phyloP scores from a whole-genome alignment of 2,329 filamentous ascomycete genomes.

The Scedosporium dehoogii region DNA sequence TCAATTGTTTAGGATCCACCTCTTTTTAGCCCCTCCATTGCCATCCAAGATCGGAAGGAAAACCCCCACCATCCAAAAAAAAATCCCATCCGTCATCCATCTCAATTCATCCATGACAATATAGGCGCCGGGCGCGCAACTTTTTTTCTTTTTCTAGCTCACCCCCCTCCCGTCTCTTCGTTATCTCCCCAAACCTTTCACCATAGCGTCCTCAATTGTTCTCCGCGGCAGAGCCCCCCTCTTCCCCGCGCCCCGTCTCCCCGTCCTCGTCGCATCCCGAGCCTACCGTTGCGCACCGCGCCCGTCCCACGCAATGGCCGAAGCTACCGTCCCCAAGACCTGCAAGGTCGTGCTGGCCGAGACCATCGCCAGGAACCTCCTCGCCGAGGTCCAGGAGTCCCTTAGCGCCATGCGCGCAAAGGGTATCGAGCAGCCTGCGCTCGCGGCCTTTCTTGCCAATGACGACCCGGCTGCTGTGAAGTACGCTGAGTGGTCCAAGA shows the following conservation, averaged over 20 bases:
- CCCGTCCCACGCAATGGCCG: constrained; percentile 18
- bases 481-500: constrained; percentile 96
- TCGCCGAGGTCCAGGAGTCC: constrained; percentile 68
- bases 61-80: too few species aligned
- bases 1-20: too few species aligned
- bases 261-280: neutral
- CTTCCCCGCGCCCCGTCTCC: neutral
- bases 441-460: constrained; percentile 90
- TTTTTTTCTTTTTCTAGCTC: neutral
- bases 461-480: constrained; percentile 81
- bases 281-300: neutral
- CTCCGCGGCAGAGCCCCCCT: neutral
- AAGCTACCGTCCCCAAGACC: constrained; percentile 43
- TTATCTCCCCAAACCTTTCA: neutral
- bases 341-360: constrained; percentile 93
- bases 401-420: constrained; percentile 59
- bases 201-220: neutral
- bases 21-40: too few species aligned
- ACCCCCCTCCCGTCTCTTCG: neutral
- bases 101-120: too few species aligned
- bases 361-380: constrained; percentile 72
- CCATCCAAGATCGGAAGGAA: too few species aligned
- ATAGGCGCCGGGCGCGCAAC: too few species aligned
- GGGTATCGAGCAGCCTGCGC: constrained; percentile 50
- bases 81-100: too few species aligned